Evolutionary conservation across 148 eudicot genomes (phyloP), one percentile per base, ranked within the genome.

Genomic region (Dysphania ambrosioides): DNA sequence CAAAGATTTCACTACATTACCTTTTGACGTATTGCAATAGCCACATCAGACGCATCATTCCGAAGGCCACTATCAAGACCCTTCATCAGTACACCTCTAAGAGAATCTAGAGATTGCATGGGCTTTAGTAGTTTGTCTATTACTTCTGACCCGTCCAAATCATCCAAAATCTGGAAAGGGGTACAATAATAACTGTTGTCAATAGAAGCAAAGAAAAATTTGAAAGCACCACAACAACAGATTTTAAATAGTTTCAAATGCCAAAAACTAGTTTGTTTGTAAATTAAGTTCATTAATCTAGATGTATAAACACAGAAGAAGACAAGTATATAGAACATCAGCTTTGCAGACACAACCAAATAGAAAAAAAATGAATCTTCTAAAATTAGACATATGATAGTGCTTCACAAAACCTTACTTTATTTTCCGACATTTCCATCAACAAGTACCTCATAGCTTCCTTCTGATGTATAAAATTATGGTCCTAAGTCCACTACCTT

Each of bases 1-100:
- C 15, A 23, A 2, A 34, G 58, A 23, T 51, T 56, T 56, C 21
- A 71, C 26, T 68, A 13, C 27, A 49, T 24, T 64, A 86, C 98
- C 98, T 90, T 95, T 85, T 95, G 98, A 70, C 98, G 98, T 93
- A 95, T 92, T 78, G 97, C 97, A 77, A 92, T 90, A 55, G 98
- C 89, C 70, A 87, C 73, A 90, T 95, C 98, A 70, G 97, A 74
- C 56, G 96, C 98, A 79, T 95, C 98, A 82, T 95, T 92, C 11
- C 98, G 90, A 62, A 95, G 83, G 70, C 98, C 98, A 80, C 98
- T 95, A 70, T 85, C 87, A 76, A 95, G 98, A 69, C 98, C 96
- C 75, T 89, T 92, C 34, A 82, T 78, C 73, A 95, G 79, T 66
- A 83, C 60, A 81, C 85, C 85, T 79, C 97, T 88, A 49, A 95